A percentile compares a stretch with the other conserved stretches of the same genome.
Evolutionary conservation across 2,329 filamentous ascomycete genomes (phyloP).

Genomic region (Podosphaera xanthii): DNA sequence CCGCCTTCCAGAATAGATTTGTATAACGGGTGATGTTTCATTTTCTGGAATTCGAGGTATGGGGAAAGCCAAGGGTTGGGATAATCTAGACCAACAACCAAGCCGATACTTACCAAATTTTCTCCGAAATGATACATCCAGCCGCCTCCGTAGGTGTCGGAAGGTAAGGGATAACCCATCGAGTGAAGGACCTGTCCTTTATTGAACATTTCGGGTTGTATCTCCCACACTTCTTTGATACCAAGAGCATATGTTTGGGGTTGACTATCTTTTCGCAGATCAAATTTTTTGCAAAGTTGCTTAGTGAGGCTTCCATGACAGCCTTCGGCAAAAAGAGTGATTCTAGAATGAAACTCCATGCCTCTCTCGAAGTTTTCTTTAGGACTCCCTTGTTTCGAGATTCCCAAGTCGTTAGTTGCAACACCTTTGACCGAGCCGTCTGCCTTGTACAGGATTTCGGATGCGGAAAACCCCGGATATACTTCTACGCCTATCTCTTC

Average conservation of each 20-base stretch:
- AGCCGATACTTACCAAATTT: conserved; percentile 76
- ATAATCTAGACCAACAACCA: conserved; percentile 89
- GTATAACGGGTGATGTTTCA: conserved; percentile 95
- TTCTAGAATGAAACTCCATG: conserved; percentile 91
- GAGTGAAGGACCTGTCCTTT: conserved; percentile 72
- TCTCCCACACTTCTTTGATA: conserved; percentile 93
- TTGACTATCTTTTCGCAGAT: conserved; percentile 69
- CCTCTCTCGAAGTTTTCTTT: conserved; percentile 86
- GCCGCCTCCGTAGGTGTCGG: conserved; percentile 84
- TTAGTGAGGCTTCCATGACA: conserved; percentile 92
- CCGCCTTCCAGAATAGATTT: conserved; percentile 71
- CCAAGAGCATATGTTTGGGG: conserved; percentile 90
- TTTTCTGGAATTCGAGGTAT: conserved; percentile 91
- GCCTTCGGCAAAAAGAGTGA: conserved; percentile 82
- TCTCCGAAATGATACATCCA: conserved; percentile 99
- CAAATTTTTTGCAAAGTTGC: conserved; percentile 84
- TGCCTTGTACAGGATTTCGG: conserved; percentile 66
- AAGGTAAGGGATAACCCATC: conserved; percentile 75
- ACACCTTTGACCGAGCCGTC: conserved; percentile 86
- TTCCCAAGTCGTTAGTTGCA: conserved; percentile 82
- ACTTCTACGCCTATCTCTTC: conserved; percentile 92
- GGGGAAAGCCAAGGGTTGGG: conserved; percentile 90
- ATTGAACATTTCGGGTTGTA: conserved; percentile 77
- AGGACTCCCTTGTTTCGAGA: conserved; percentile 58
- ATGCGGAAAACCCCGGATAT: conserved; percentile 86